A percentile compares a stretch with the other conserved stretches of the same genome.
Evolutionary conservation across 208 protist species (phyloP).

Genomic region (Leishmania guyanensis): DNA sequence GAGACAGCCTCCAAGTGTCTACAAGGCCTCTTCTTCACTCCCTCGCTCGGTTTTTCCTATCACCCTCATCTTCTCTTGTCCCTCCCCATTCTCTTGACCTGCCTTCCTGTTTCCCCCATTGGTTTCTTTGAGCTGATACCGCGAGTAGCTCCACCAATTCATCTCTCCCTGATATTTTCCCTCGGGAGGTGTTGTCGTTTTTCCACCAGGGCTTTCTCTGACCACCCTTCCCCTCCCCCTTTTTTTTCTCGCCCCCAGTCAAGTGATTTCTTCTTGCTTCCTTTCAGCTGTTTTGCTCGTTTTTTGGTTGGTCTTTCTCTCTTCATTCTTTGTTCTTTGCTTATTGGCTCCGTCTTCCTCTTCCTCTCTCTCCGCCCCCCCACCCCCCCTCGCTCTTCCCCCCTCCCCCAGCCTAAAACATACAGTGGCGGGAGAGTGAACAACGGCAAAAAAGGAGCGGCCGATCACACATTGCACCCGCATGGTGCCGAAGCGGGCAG

Average conservation of each 20-base stretch:
- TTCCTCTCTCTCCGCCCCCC: neutral
- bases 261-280: neutral
- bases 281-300: neutral
- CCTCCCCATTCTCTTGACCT: neutral
- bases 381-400: neutral
- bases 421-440: slow-evolving; percentile 1
- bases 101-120: neutral
- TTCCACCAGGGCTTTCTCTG: neutral
- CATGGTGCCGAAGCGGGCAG: too few relatives aligned
- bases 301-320: neutral
- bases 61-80: neutral
- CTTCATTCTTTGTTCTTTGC: neutral
- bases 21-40: neutral
- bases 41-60: neutral
- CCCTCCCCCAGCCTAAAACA: neutral
- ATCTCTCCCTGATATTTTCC: neutral
- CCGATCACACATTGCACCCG: too few relatives aligned
- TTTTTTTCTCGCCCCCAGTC: neutral
- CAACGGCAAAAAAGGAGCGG: neutral
- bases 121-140: neutral
- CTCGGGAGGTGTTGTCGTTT: neutral
- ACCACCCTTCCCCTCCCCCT: too few relatives aligned
- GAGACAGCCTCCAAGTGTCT: neutral
- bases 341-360: neutral
- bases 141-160: neutral